phyloP scores from a whole-genome alignment of 768 basidiomycete species.

The Lactifluus subvellereus region DNA sequence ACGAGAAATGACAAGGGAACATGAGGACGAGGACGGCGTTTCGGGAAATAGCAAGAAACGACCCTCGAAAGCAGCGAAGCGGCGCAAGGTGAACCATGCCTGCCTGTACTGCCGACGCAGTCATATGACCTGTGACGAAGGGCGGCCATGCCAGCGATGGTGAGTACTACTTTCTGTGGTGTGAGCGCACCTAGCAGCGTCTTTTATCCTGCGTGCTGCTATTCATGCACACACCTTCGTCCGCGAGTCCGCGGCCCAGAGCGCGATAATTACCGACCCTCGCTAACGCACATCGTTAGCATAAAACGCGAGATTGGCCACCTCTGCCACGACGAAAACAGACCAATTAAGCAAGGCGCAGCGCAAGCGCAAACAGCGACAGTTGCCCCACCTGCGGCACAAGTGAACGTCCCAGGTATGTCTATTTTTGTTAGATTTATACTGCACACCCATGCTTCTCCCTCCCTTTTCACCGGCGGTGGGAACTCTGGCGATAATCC shows the following conservation, averaged over 20 bases:
- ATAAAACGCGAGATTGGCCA: conserved; percentile 97
- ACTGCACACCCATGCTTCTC: background rate
- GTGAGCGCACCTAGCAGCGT: background rate
- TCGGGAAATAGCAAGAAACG: conserved; percentile 36
- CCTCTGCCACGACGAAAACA: conserved; percentile 84
- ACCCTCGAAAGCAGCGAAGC: conserved; percentile 44
- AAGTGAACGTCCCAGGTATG: conserved; percentile 1
- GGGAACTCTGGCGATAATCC: background rate
- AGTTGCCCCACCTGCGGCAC: conserved; percentile 21
- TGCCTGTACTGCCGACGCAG: conserved; percentile 90
- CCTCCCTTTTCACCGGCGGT: background rate
- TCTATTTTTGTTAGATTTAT: background rate
- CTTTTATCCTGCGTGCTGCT: conserved; percentile 11
- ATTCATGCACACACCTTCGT: conserved; percentile 13
- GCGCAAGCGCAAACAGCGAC: conserved; percentile 33
- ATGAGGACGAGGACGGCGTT: conserved; percentile 31
- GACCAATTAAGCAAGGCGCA: conserved; percentile 37
- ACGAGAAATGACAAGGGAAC: background rate
- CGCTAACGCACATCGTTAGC: conserved; percentile 36
- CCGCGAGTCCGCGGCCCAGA: background rate
- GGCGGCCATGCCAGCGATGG: conserved; percentile 90
- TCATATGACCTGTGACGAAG: conserved; percentile 91
- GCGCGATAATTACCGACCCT: conserved; percentile 1
- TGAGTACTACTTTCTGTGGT: conserved; percentile 38
- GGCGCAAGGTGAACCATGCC: conserved; percentile 87